Percentiles rank a stretch among this genome's conserved stretches.
These are phyloP conservation scores for Coniosporium apollinis DNA, from an alignment of 495 filamentous ascomycete species.

Conservation along the genomic window DNA sequence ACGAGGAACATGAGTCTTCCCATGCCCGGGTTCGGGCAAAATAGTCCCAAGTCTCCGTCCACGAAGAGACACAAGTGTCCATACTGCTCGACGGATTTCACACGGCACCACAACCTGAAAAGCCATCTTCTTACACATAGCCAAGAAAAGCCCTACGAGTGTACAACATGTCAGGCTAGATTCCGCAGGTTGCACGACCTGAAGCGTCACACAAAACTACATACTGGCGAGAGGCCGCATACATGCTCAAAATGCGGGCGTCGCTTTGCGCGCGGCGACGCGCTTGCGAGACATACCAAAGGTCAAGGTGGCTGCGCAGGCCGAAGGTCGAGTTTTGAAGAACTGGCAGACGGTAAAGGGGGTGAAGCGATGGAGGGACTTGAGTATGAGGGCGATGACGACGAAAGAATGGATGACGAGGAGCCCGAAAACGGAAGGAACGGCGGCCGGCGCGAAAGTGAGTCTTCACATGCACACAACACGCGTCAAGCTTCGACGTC, in stretches of 20 bases:
- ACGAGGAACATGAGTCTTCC: slow-evolving; percentile 63
- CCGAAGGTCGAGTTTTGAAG: slow-evolving; percentile 65
- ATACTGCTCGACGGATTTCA: slow-evolving; percentile 93
- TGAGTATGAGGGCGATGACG: slow-evolving; percentile 51
- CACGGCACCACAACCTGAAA: slow-evolving; percentile 96
- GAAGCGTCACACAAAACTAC: slow-evolving; percentile 89
- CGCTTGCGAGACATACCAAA: slow-evolving; percentile 85
- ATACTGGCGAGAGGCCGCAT: slow-evolving; percentile 91
- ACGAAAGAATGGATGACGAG: slow-evolving; percentile 26
- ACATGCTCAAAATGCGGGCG: slow-evolving; percentile 86
- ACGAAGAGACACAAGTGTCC: slow-evolving; percentile 89
- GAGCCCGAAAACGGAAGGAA: too few species aligned
- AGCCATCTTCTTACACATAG: slow-evolving; percentile 95
- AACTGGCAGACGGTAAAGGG: slow-evolving; percentile 42
- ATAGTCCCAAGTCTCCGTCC: slow-evolving; percentile 51
- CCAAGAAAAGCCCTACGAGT: slow-evolving; percentile 94
- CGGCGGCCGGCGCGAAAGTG: slow-evolving; percentile 20
- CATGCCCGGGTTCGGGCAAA: slow-evolving; percentile 42
- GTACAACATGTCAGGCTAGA: slow-evolving; percentile 70
- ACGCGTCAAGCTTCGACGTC: slow-evolving; percentile 28
- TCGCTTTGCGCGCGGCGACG: slow-evolving; percentile 89
- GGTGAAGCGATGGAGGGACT: slow-evolving; percentile 68
- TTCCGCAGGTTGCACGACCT: slow-evolving; percentile 90
- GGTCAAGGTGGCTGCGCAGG: slow-evolving; percentile 93
- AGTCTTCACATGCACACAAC: slow-evolving; percentile 52